A percentile compares a stretch with the other conserved stretches of the same genome.
These are phyloP conservation scores for Pseudopyrenochaeta lycopersici DNA, from an alignment of 2,329 filamentous ascomycete genomes.

Conservation along the genomic window DNA sequence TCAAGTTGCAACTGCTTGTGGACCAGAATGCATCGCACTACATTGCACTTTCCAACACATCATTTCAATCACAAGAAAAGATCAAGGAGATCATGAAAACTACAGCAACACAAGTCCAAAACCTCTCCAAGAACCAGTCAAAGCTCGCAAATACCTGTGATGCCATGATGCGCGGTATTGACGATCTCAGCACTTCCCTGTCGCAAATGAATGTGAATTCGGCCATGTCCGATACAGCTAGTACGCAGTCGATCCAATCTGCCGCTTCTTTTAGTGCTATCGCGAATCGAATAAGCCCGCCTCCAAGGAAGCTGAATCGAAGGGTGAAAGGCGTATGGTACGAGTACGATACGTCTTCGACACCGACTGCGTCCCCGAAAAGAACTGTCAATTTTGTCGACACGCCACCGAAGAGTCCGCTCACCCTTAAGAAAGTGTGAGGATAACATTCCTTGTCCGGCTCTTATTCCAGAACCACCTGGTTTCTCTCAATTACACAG, in stretches of 20 bases:
- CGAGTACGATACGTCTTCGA: slow-evolving; percentile 40
- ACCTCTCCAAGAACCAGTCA: slow-evolving; percentile 36
- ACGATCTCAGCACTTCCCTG: slow-evolving; percentile 27
- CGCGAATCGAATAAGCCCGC: slow-evolving; percentile 35
- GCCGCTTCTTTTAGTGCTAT: slow-evolving; percentile 18
- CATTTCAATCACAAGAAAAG: slow-evolving; percentile 40
- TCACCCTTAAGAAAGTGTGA: slow-evolving; percentile 14
- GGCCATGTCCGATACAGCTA: slow-evolving; percentile 23
- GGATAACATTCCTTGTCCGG: neutral
- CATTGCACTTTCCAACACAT: slow-evolving; percentile 44
- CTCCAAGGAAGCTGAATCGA: slow-evolving; percentile 44
- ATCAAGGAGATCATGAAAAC: slow-evolving; percentile 36
- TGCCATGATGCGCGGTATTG: slow-evolving; percentile 40
- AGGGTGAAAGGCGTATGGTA: slow-evolving; percentile 49
- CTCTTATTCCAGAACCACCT: too few relatives aligned
- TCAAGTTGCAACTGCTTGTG: slow-evolving; percentile 39
- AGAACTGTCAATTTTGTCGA: slow-evolving; percentile 27
- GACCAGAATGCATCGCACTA: slow-evolving; percentile 47
- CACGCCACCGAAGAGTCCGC: slow-evolving; percentile 35
- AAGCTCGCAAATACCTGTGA: slow-evolving; percentile 40
- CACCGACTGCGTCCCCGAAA: slow-evolving; percentile 15
- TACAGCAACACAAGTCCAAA: slow-evolving; percentile 39
- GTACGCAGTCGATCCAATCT: slow-evolving; percentile 11
- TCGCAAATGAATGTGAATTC: slow-evolving; percentile 20
- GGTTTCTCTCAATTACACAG: too few relatives aligned